Evolutionary conservation across 129 eudicot genomes (phyloP), one percentile per base, ranked within the genome.

Genomic region (Solidago caesia): DNA sequence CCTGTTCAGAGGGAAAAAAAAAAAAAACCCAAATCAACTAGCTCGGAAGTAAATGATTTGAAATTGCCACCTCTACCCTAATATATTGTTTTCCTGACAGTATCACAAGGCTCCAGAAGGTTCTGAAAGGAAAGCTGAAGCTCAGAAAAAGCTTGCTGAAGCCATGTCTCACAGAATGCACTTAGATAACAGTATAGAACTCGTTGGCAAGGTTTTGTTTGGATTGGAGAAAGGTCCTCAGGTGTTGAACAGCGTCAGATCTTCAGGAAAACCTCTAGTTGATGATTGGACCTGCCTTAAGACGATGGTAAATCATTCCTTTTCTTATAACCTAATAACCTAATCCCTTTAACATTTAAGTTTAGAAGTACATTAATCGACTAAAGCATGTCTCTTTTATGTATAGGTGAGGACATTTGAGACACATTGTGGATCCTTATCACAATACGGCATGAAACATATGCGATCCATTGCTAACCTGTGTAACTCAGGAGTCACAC

Each of bases 221-320:
- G 97, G 99, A 72, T 63, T 87, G 44, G 85, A 85, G 33, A 87
- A 77, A 53, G 96, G 90, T 27, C 84, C 84, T 8, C 77, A 80
- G 68, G 85, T 87, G 80, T 81, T 93, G 65, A 84, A 85, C 8
- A 16, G 78, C 52, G 86, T 95, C 26, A 84, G 96, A 74, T 85
- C 94, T 48, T 67, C 88, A 15, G 99, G 97, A 41, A 82, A 78
- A 73, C 97, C 99, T 75, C 85, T 95, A 59, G 94, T 87, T 62
- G 94, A 95, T 79, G 96, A 95, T 82, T 95, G 99, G 99, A 44
- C 74, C 58, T 87, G 99, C 82, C 90, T 95, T 52, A 91, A 91
- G 76, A 80, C 96, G 41, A 68, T 89, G 85, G 99, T 94, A 88
- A 66, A 57, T 26, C 41, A 25, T 51, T 41, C 2, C 48, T 6